phyloP scores from a whole-genome alignment of 257 asterid species.

The Hygrophila difformis region DNA sequence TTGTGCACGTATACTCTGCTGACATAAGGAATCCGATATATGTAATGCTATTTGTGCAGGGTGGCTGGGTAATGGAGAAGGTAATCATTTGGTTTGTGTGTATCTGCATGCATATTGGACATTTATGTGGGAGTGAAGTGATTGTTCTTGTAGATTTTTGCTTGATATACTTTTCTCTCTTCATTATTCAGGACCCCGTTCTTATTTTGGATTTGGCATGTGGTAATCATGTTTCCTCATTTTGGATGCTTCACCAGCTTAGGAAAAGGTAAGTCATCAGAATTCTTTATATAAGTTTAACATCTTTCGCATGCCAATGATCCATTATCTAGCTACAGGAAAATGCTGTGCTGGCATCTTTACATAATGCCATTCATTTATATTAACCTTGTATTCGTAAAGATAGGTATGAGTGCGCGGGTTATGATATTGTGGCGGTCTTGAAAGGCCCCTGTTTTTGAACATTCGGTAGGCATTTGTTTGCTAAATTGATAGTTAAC shows the following conservation, averaged over 20 bases:
- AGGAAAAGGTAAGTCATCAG: conserved; percentile 56
- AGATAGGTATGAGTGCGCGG: too few relatives aligned
- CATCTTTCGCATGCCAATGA: too few relatives aligned
- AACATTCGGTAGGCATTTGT: too few relatives aligned
- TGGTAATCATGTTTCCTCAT: conserved; percentile 76
- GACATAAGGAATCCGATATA: conserved; percentile 81
- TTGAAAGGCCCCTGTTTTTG: too few relatives aligned
- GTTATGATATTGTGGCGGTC: too few relatives aligned
- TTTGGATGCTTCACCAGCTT: conserved; percentile 85
- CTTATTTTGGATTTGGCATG: conserved; percentile 73
- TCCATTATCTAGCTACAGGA: too few relatives aligned
- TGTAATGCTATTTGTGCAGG: conserved; percentile 54
- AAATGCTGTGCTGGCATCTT: too few relatives aligned
- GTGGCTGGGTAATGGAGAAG: conserved; percentile 98
- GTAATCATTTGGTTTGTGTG: conserved; percentile 30
- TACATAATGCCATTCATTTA: too few relatives aligned
- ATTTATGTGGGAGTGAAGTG: conserved; percentile 5
- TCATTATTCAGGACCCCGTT: conserved; percentile 57
- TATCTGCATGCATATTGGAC: conserved; percentile 13
- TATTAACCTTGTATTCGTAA: too few relatives aligned
- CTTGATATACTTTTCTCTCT: conserved; percentile 17
- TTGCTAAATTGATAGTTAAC: too few relatives aligned
- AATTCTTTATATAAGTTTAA: too few relatives aligned
- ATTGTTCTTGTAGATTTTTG: conserved; percentile 13
- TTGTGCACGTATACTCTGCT: conserved; percentile 75